Conservation (phyloP, 2,329 filamentous ascomycete genomes). For the Sarocladium kiliense region DNA sequence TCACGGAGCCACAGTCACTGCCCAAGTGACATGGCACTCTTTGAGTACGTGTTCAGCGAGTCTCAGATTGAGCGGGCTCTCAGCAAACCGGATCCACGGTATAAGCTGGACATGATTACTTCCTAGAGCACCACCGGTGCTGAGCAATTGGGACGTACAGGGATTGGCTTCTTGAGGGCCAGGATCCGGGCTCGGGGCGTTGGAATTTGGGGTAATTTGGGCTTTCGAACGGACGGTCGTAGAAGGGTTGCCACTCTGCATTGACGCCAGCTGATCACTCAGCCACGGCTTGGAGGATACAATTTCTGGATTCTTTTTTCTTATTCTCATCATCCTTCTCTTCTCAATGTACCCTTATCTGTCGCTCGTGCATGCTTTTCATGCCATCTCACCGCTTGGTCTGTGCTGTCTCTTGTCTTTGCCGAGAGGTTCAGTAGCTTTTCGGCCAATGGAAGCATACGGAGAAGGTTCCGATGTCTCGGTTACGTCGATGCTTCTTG, state of each 20-base stretch:
- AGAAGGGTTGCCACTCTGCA: not conserved
- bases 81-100: constrained; percentile 48
- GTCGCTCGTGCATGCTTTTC: not conserved
- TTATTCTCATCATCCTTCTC: not conserved
- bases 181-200: not conserved
- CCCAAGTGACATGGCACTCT: constrained; percentile 46
- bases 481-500: not conserved
- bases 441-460: not conserved
- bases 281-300: not conserved
- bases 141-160: too few relatives aligned
- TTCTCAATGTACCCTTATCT: not conserved
- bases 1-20: constrained; percentile 22
- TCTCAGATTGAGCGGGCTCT: constrained; percentile 45
- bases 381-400: not conserved
- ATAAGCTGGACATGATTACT: constrained; percentile 48
- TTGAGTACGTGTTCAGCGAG: constrained; percentile 45
- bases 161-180: not conserved
- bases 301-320: not conserved
- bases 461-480: not conserved
- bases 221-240: not conserved
- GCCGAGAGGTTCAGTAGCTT: not conserved
- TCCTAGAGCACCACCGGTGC: constrained; percentile 22
- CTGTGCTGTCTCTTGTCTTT: not conserved
- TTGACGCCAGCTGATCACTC: not conserved
- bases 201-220: not conserved